A percentile compares a stretch with the other conserved stretches of the same genome.
phyloP scores from a whole-genome alignment of 345 rosid genomes.

The Aegle marmelos region DNA sequence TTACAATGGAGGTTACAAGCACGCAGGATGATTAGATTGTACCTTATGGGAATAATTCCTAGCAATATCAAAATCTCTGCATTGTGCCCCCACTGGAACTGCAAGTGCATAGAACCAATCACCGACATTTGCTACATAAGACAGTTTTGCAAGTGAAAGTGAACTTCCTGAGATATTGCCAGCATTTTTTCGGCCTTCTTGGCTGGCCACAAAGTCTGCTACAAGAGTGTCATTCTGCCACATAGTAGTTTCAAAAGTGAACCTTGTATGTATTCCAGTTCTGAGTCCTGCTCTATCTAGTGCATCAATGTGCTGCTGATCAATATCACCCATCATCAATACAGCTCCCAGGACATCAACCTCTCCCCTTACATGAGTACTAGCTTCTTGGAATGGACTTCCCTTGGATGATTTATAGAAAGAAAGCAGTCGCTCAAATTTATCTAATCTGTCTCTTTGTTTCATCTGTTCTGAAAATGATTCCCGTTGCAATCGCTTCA shows the following conservation, averaged over 20 bases:
- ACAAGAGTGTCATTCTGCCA: slow-evolving; percentile 54
- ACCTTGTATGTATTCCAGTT: slow-evolving; percentile 62
- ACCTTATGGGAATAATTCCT: slow-evolving; percentile 52
- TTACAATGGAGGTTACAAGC: background rate
- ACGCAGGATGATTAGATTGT: slow-evolving; percentile 1
- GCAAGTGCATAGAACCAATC: slow-evolving; percentile 74
- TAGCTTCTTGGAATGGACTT: slow-evolving; percentile 62
- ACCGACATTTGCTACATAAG: slow-evolving; percentile 49
- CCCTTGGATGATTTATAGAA: slow-evolving; percentile 46
- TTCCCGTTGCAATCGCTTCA: slow-evolving; percentile 92
- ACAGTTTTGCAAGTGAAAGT: slow-evolving; percentile 66
- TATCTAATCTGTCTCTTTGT: slow-evolving; percentile 86
- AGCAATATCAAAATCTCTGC: slow-evolving; percentile 53
- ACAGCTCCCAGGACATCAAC: slow-evolving; percentile 69
- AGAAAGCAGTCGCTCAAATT: slow-evolving; percentile 63
- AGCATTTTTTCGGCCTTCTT: slow-evolving; percentile 29
- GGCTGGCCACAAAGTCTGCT: slow-evolving; percentile 58
- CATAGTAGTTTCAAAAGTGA: slow-evolving; percentile 60
- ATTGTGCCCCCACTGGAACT: slow-evolving; percentile 76
- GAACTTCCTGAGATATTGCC: slow-evolving; percentile 36
- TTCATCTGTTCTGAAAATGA: slow-evolving; percentile 83
- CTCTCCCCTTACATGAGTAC: slow-evolving; percentile 67
- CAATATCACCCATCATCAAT: slow-evolving; percentile 45
- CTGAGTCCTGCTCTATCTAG: slow-evolving; percentile 52
- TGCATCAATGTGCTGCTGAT: slow-evolving; percentile 41